Base-by-base conservation (phyloP, 495 filamentous ascomycete species). In the Parathielavia hyrcaniae region DNA sequence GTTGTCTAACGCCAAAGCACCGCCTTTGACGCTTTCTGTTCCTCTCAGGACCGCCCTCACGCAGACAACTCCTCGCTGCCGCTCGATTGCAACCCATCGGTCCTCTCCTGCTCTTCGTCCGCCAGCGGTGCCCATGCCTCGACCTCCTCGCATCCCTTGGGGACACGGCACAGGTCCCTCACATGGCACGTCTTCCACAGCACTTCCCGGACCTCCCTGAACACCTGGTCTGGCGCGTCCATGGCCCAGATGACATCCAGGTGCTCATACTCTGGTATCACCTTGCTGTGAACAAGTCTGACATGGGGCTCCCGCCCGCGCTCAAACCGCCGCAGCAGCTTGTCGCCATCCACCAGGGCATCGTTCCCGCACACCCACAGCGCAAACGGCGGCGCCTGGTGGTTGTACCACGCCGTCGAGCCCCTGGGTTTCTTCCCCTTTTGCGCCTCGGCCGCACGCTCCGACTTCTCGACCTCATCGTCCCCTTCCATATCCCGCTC, bases 201-300 rank as follows among this genome's bases (percentile, higher is more conserved):
- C 30, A 95, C 85, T 66, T 93, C 85, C 34, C 81, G 77, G 0
- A 98, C 76, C 73, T 96, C 93, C 57, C 75, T 79, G 5, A 89
- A 91, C 7, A 97, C 87, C 70, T 91, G 81, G 50, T 95, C 88
- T 20, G 90, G 81, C 0, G 83, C 80, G 69, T 97, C 90, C 75
- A 98, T 90, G 0, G 92, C 92, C 92, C 92, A 98, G 26, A 98
- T 80, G 5, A 97, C 91, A 73, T 98, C 92, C 26, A 98, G 77
- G 69, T 98, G 92, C 72, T 96, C 91, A 69, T 97, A 96, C 52
- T 87, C 92, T 2, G 90, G 83, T 30, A 98, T 88, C 22, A 95
- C 73, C 69, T 89, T 92, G 20, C 77, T 77, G 70, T 96, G 87
- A 39, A 96, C 88, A 7, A 98, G 71, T 38, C 75, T 71, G 2